Percentiles rank a stretch among this genome's conserved stretches.
These are phyloP conservation scores for Ceratonia siliqua DNA, from an alignment of 306 rosid genomes.

Conservation along the genomic window DNA sequence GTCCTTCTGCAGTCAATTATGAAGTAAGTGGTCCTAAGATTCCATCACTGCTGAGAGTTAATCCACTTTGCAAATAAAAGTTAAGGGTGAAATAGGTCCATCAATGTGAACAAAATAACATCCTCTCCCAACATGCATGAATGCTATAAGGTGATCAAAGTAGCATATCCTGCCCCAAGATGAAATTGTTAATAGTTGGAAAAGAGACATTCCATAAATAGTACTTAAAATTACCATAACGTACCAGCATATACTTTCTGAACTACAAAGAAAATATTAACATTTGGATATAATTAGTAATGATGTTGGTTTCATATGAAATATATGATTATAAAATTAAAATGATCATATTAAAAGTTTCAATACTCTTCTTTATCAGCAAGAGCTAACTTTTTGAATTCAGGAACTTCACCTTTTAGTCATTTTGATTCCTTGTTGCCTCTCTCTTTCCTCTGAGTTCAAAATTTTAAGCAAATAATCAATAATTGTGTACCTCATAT, in stretches of 20 bases:
- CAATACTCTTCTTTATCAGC: background rate
- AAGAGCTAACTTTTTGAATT: background rate
- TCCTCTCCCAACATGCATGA: background rate
- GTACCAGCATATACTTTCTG: too few relatives aligned
- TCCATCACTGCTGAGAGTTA: conserved; percentile 72
- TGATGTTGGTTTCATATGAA: background rate
- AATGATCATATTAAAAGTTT: background rate
- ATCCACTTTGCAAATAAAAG: conserved; percentile 70
- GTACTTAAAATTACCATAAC: background rate
- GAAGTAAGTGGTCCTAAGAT: conserved; percentile 73
- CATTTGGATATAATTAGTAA: background rate
- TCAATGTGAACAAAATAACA: conserved; percentile 3
- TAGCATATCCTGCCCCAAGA: background rate
- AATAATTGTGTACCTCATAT: conserved; percentile 67
- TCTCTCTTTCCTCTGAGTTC: conserved; percentile 17
- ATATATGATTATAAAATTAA: background rate
- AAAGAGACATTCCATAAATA: background rate
- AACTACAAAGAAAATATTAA: too few relatives aligned
- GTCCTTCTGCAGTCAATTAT: conserved; percentile 81
- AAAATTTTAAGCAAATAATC: conserved; percentile 24
- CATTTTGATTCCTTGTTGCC: background rate
- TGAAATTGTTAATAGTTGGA: too few relatives aligned
- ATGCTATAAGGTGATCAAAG: background rate
- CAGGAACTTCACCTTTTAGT: background rate
- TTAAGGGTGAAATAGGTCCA: conserved; percentile 2